These are phyloP conservation scores for Eimeria acervulina DNA, from an alignment of 169 alveolate genomes.

Conservation along the genomic window DNA sequence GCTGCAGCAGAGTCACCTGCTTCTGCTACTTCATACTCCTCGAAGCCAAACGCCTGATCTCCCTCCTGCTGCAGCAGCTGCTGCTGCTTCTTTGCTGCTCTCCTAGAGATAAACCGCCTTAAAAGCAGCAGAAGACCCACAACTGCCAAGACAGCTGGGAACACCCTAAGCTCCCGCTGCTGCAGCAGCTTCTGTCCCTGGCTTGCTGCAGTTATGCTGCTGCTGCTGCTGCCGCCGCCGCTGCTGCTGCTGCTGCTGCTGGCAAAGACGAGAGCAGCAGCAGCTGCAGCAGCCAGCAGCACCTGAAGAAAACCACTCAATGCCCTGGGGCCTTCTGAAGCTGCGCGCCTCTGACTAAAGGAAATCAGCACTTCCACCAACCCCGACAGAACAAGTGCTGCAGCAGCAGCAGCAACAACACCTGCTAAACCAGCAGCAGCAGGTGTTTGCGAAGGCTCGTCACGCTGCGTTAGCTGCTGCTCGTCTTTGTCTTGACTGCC, in stretches of 20 bases:
- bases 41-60: background rate
- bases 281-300: background rate
- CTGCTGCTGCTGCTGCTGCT: background rate
- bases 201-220: background rate
- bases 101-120: background rate
- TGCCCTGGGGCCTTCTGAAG: background rate
- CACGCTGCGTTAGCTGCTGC: too few relatives aligned
- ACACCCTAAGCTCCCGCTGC: background rate
- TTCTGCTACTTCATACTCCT: background rate
- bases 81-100: background rate
- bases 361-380: background rate
- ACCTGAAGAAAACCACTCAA: background rate
- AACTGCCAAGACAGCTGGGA: background rate
- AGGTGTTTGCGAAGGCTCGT: background rate
- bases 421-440: background rate
- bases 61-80: background rate
- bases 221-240: background rate
- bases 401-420: conserved; percentile 2
- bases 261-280: background rate
- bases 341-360: background rate
- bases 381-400: background rate
- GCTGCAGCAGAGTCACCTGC: too few relatives aligned
- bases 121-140: background rate
- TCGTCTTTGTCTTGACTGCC: too few relatives aligned
- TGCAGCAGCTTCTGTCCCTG: background rate